Evolutionary conservation across 2,329 filamentous ascomycete genomes (phyloP).

Genomic region (Diplodia mutila): DNA sequence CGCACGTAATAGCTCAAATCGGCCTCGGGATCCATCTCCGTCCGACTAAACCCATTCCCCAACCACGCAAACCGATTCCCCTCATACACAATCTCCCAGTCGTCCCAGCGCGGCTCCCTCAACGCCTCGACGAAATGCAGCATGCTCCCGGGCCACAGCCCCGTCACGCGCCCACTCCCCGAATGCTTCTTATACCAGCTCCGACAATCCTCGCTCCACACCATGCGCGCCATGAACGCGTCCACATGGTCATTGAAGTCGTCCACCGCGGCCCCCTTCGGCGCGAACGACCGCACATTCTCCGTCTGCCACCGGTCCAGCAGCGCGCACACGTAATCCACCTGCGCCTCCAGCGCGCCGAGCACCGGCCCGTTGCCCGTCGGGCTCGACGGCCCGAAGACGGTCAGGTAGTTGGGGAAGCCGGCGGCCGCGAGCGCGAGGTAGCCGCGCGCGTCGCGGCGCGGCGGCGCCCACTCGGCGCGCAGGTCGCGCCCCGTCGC

Average conservation of each 20-base stretch:
- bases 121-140: slow-evolving; percentile 46
- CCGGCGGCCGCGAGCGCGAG: slow-evolving; percentile 50
- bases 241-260: slow-evolving; percentile 57
- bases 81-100: slow-evolving; percentile 48
- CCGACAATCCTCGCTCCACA: slow-evolving; percentile 41
- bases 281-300: slow-evolving; percentile 50
- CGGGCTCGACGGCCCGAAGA: slow-evolving; percentile 45
- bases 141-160: slow-evolving; percentile 45
- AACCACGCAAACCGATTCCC: slow-evolving; percentile 47
- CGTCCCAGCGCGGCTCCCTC: slow-evolving; percentile 45
- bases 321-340: slow-evolving; percentile 49
- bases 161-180: slow-evolving; percentile 41
- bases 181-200: slow-evolving; percentile 50
- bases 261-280: slow-evolving; percentile 52
- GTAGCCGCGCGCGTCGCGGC: slow-evolving; percentile 46
- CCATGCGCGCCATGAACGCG: slow-evolving; percentile 36
- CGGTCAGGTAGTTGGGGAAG: slow-evolving; percentile 51
- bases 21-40: slow-evolving; percentile 40
- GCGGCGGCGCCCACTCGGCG: slow-evolving; percentile 45
- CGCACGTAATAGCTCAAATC: slow-evolving; percentile 44
- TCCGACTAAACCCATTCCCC: slow-evolving; percentile 50
- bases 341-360: slow-evolving; percentile 47
- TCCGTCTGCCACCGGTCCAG: slow-evolving; percentile 56
- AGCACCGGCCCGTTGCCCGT: slow-evolving; percentile 49
- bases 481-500: slow-evolving; percentile 47